Conservation (phyloP, 148 eudicot genomes). For the Talinum fruticosum region DNA sequence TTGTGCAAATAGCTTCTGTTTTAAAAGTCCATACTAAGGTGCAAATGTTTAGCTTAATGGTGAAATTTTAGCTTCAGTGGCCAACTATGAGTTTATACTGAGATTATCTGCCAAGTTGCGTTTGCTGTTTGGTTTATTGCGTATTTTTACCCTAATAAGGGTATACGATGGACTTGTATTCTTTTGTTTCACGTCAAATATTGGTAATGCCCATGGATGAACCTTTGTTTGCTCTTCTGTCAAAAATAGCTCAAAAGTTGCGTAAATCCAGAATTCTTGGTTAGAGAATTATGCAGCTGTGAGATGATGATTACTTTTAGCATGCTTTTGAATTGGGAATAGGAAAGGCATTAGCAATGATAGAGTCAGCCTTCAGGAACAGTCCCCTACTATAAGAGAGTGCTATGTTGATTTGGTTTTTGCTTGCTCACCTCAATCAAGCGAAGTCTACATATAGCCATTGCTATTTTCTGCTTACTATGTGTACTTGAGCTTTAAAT, state of each 20-base stretch:
- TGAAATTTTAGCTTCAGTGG: conserved; percentile 1
- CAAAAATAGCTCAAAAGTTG: background rate
- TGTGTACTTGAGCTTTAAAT: background rate
- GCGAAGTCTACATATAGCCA: background rate
- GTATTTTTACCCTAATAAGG: background rate
- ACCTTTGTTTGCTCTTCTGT: background rate
- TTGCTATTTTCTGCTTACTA: background rate
- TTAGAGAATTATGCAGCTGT: background rate
- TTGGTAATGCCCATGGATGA: background rate
- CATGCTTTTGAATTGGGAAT: no score
- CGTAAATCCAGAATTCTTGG: background rate
- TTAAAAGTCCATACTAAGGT: background rate
- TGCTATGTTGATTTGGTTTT: no score
- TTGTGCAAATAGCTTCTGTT: background rate
- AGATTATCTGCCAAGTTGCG: background rate
- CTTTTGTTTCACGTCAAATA: background rate
- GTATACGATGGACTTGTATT: background rate
- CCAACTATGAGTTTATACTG: background rate
- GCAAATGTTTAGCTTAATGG: background rate
- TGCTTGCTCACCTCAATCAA: no score
- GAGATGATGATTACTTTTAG: no score
- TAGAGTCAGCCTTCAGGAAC: no score
- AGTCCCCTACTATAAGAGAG: no score
- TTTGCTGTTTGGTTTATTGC: background rate
- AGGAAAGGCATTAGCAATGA: no score